Conservation (phyloP, 2,329 filamentous ascomycete species). For the Penicillium paneum region DNA sequence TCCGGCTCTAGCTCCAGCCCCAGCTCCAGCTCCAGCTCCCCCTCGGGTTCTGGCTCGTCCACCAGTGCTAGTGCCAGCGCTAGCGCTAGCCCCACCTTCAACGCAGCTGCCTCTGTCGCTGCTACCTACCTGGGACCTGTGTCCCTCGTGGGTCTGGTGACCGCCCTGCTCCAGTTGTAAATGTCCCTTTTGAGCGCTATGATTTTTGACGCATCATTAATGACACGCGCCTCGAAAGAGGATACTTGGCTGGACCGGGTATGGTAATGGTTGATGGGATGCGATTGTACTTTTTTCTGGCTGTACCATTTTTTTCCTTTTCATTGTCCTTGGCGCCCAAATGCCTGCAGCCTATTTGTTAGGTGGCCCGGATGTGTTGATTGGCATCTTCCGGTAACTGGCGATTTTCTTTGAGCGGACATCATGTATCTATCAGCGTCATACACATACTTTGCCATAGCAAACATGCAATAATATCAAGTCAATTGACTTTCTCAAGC, state of each 20-base stretch:
- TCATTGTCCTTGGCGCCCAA: background rate
- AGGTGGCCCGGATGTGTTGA: background rate
- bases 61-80: constrained; percentile 12
- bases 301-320: constrained; percentile 5
- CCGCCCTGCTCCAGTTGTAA: constrained; percentile 33
- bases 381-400: background rate
- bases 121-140: constrained; percentile 24
- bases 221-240: constrained; percentile 21
- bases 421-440: constrained; percentile 4
- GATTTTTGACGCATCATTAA: constrained; percentile 2
- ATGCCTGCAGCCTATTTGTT: background rate
- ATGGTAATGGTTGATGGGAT: constrained; percentile 15
- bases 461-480: background rate
- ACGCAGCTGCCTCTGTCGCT: constrained; percentile 20
- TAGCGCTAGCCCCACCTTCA: constrained; percentile 13
- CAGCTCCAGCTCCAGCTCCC: constrained; percentile 6
- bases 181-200: background rate
- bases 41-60: constrained; percentile 8
- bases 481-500: background rate
- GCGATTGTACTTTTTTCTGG: constrained; percentile 5
- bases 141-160: constrained; percentile 24
- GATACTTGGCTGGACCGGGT: constrained; percentile 25
- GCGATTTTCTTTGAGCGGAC: background rate
- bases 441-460: constrained; percentile 3
- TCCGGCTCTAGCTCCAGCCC: constrained; percentile 9